Evolutionary conservation across 768 basidiomycete genomes (phyloP).

Genomic region (Lentinula guzmanii): DNA sequence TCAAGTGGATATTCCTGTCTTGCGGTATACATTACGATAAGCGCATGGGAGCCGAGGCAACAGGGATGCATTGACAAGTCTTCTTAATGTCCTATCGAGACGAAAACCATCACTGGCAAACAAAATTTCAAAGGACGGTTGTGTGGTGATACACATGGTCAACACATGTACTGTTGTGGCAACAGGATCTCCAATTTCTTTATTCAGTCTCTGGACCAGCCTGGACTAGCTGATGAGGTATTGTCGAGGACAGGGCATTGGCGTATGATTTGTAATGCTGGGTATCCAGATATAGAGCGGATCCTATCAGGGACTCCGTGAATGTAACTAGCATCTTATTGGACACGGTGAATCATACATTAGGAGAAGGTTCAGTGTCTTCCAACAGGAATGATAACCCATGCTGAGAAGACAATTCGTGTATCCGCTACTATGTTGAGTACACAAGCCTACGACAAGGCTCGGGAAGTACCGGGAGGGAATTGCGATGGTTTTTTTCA

Average conservation of each 20-base stretch:
- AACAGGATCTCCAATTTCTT: background rate
- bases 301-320: background rate
- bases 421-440: background rate
- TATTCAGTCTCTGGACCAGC: background rate
- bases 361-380: background rate
- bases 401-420: background rate
- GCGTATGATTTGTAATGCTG: background rate
- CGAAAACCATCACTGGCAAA: background rate
- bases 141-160: background rate
- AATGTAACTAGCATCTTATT: background rate
- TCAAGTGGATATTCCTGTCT: background rate
- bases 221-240: background rate
- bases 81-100: background rate
- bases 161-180: background rate
- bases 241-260: background rate
- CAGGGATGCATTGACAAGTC: background rate
- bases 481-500: background rate
- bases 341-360: background rate
- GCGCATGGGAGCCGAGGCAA: background rate
- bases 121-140: background rate
- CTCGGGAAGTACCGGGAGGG: background rate
- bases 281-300: background rate
- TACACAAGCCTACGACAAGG: background rate
- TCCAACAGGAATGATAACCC: background rate
- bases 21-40: background rate